phyloP scores from a whole-genome alignment of 345 rosid species.

The Eutrema yunnanense region DNA sequence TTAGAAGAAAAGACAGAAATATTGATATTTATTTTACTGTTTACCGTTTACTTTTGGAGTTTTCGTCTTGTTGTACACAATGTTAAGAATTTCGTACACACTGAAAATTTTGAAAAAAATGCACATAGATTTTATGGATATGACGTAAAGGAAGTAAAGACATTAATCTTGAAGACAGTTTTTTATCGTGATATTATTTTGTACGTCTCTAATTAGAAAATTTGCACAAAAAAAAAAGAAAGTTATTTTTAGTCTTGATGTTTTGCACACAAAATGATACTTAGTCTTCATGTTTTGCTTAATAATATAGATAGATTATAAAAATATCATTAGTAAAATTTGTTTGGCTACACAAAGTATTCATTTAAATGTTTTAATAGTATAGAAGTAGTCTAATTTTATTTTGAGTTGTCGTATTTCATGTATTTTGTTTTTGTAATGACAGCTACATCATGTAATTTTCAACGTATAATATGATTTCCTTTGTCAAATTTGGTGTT shows the following conservation, averaged over 20 bases:
- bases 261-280: too few species aligned
- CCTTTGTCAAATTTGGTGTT: background rate
- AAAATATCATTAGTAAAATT: too few species aligned
- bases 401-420: too few species aligned
- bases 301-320: too few species aligned
- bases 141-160: background rate
- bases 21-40: background rate
- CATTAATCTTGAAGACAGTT: background rate
- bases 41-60: background rate
- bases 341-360: too few species aligned
- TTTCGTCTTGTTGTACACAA: background rate
- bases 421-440: too few species aligned
- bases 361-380: too few species aligned
- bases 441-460: background rate
- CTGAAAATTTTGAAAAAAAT: background rate
- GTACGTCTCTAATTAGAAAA: background rate
- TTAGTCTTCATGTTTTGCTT: background rate
- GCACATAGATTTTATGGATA: background rate
- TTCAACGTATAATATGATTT: background rate
- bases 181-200: background rate
- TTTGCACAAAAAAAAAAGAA: background rate
- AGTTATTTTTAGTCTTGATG: background rate
- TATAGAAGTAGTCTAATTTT: too few species aligned
- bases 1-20: background rate
- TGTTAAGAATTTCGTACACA: background rate